phyloP scores from a whole-genome alignment of 2,329 filamentous ascomycete genomes.

The Calycina herbarum region DNA sequence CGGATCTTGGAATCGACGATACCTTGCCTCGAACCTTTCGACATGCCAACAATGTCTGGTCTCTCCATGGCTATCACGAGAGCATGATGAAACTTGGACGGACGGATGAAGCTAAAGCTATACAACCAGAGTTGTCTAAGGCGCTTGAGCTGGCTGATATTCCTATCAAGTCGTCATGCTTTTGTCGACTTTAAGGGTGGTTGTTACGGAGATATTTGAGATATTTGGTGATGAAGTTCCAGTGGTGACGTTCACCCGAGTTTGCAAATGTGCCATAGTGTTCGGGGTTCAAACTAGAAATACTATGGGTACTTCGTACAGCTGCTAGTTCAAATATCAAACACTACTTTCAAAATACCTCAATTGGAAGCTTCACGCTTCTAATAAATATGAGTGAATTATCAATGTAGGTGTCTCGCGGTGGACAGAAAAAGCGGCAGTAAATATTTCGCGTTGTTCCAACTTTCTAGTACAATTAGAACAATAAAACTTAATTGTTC shows the following conservation, averaged over 20 bases:
- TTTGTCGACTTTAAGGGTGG: slow-evolving; percentile 45
- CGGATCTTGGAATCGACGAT: slow-evolving; percentile 61
- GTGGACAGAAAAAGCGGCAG: too few relatives aligned
- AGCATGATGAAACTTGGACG: slow-evolving; percentile 59
- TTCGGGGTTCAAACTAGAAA: neutral
- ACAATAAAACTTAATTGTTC: too few relatives aligned
- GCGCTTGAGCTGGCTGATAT: slow-evolving; percentile 61
- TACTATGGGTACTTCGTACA: neutral
- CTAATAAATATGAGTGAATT: too few relatives aligned
- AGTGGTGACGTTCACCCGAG: neutral
- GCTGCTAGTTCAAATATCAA: neutral
- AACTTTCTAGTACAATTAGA: too few relatives aligned
- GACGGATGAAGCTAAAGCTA: slow-evolving; percentile 46
- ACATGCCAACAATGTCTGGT: slow-evolving; percentile 75
- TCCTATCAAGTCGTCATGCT: slow-evolving; percentile 57
- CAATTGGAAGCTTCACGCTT: too few relatives aligned
- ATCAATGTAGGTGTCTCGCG: too few relatives aligned
- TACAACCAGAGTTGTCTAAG: slow-evolving; percentile 50
- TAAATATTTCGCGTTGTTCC: too few relatives aligned
- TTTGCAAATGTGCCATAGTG: neutral
- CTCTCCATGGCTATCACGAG: slow-evolving; percentile 69
- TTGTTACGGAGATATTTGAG: neutral
- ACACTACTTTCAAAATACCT: neutral
- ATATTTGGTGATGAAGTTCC: neutral
- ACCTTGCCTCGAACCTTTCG: slow-evolving; percentile 62